phyloP scores from a whole-genome alignment of 2,329 filamentous ascomycete species.

The Helicocarpus griseus region DNA sequence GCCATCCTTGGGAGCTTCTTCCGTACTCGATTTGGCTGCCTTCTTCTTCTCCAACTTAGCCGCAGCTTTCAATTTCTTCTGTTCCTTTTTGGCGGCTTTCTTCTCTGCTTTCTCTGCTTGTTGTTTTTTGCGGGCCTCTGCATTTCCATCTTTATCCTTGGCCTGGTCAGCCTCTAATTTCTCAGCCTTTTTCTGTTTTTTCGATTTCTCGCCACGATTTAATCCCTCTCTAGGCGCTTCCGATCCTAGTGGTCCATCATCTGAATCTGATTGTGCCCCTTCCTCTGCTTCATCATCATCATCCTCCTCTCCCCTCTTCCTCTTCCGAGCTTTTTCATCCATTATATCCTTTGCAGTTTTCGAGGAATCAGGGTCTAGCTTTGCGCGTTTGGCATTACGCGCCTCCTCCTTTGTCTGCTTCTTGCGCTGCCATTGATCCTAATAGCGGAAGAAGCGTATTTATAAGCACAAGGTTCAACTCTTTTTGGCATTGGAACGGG shows the following conservation, averaged over 20 bases:
- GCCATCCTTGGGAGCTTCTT: constrained; percentile 33
- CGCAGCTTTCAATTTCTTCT: constrained; percentile 40
- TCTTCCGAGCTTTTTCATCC: constrained; percentile 72
- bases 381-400: constrained; percentile 70
- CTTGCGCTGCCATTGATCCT: constrained; percentile 92
- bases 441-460: constrained; percentile 13
- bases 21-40: constrained; percentile 21
- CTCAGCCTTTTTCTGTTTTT: constrained; percentile 46
- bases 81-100: constrained; percentile 41
- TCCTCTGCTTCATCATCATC: constrained; percentile 39
- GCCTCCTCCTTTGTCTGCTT: constrained; percentile 92
- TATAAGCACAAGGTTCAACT: neutral
- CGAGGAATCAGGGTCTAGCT: constrained; percentile 81
- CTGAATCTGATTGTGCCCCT: constrained; percentile 30
- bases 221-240: constrained; percentile 54
- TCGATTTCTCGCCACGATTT: constrained; percentile 36
- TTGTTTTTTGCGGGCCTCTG: constrained; percentile 9
- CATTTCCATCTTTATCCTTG: constrained; percentile 15
- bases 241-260: constrained; percentile 35
- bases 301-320: constrained; percentile 60
- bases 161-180: constrained; percentile 15
- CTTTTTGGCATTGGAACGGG: neutral
- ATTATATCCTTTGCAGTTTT: constrained; percentile 90
- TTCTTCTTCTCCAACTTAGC: constrained; percentile 31
- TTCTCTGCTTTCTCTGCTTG: constrained; percentile 32